Evolutionary conservation across 2,329 filamentous ascomycete species (phyloP), one percentile per base, ranked within the genome.

Genomic region (Trichoderma lentiforme): DNA sequence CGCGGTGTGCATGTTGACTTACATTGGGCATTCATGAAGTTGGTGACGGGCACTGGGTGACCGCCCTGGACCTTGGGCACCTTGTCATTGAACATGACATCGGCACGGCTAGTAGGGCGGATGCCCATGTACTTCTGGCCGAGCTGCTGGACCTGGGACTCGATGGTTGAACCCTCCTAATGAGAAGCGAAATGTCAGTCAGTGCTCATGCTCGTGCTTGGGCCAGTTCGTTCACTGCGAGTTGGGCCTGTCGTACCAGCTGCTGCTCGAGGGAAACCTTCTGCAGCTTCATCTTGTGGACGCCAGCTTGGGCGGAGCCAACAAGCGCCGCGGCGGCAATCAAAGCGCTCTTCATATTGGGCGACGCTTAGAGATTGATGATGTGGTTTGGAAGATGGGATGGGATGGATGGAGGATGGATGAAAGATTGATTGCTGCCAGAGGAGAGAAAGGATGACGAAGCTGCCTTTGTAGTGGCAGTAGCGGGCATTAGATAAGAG

Each of bases 1-100:
- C 11, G 15, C 12, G 39, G 12, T 60, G 57, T 7, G 39, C 66
- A 53, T 9, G 12, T 11, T 3, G 24, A 85, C 93, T 80, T 91
- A 97, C 95, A 99, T 85, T 99, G 96, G 73, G 96, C 96, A 81
- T 99, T 99, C 86, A 98, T 86, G 86, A 98, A 99, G 90, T 99
- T 99, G 84, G 90, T 93, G 78, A 99, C 91, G 72, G 95, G 93
- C 56, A 99, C 92, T 72, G 91, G 89, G 84, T 98, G 95, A 73
- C 89, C 88, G 75, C 83, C 86, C 75, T 92, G 88, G 71, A 86
- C 83, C 76, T 91, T 86, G 79, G 93, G 84, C 67, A 90, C 88
- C 71, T 90, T 88, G 77, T 92, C 89, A 81, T 91, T 91, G 87
- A 97, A 97, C 83, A 97, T 90, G 82, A 91, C 90, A 76, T 95